A percentile compares a stretch with the other conserved stretches of the same genome.
phyloP scores from a whole-genome alignment of 106 monocot species.

The Narthecium ossifragum region DNA sequence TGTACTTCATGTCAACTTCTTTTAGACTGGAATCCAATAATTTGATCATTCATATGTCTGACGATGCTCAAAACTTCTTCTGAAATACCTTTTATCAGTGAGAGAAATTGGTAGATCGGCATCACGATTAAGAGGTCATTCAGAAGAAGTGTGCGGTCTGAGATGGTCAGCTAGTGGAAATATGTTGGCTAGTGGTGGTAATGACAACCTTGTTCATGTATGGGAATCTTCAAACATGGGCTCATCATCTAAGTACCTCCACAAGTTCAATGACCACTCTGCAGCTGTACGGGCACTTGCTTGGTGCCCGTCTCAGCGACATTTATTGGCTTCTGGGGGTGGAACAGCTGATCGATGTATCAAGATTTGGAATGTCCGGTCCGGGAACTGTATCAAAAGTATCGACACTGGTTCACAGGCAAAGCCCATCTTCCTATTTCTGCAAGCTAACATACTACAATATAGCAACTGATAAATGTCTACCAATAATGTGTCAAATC shows the following conservation, averaged over 20 bases:
- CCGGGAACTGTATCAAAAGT: slow-evolving; percentile 21
- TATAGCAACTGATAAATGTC: too few species aligned
- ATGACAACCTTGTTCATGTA: slow-evolving; percentile 33
- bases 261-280: slow-evolving; percentile 32
- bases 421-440: not conserved
- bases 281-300: slow-evolving; percentile 45
- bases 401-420: slow-evolving; percentile 35
- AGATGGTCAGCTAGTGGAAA: slow-evolving; percentile 37
- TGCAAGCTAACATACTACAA: too few species aligned
- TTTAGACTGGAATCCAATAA: not conserved
- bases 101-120: slow-evolving; percentile 17
- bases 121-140: slow-evolving; percentile 24
- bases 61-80: too few species aligned
- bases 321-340: slow-evolving; percentile 45
- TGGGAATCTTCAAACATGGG: slow-evolving; percentile 28
- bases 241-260: slow-evolving; percentile 26
- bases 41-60: too few species aligned
- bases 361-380: slow-evolving; percentile 38
- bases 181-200: slow-evolving; percentile 44
- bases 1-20: not conserved
- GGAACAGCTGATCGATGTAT: slow-evolving; percentile 35
- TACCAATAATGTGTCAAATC: too few species aligned
- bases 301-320: slow-evolving; percentile 44
- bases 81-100: slow-evolving; percentile 16
- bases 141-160: slow-evolving; percentile 34